Evolutionary conservation across 192 early-diverging fungal genomes (phyloP).

Genomic region (Phlyctochytrium arcticum): DNA sequence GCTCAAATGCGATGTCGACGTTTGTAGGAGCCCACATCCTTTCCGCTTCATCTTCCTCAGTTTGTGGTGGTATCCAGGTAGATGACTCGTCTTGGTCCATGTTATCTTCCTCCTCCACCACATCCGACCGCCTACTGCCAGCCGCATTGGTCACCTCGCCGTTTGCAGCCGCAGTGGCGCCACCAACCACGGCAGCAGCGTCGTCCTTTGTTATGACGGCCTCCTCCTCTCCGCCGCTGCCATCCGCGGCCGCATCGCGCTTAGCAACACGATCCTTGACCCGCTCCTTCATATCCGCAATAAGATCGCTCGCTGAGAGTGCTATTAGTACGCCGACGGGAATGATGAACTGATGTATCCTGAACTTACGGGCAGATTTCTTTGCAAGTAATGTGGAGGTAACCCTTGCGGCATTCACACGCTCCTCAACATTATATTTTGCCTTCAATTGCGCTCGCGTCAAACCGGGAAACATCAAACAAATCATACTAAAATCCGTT

Average conservation of each 20-base stretch:
- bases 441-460: constrained; percentile 25
- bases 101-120: too few species aligned
- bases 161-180: not conserved
- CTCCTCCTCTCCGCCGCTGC: constrained; percentile 9
- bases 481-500: constrained; percentile 33
- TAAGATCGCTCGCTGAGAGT: constrained; percentile 5
- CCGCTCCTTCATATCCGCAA: constrained; percentile 18
- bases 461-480: constrained; percentile 30
- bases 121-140: too few species aligned
- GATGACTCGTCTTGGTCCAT: too few species aligned
- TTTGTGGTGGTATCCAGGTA: too few species aligned
- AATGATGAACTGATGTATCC: not conserved
- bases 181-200: not conserved
- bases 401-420: constrained; percentile 7
- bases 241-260: constrained; percentile 1
- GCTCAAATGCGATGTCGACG: too few species aligned
- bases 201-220: not conserved
- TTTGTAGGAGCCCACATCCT: too few species aligned
- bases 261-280: constrained; percentile 14
- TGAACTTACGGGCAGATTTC: constrained; percentile 1
- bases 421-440: constrained; percentile 33
- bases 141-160: not conserved
- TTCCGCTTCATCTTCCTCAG: too few species aligned
- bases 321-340: not conserved
- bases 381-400: constrained; percentile 11